Percentiles rank a stretch among this genome's conserved stretches.
Evolutionary conservation across 805 yeast genomes (phyloP).

Genomic region (Wickerhamomyces queroliae): DNA sequence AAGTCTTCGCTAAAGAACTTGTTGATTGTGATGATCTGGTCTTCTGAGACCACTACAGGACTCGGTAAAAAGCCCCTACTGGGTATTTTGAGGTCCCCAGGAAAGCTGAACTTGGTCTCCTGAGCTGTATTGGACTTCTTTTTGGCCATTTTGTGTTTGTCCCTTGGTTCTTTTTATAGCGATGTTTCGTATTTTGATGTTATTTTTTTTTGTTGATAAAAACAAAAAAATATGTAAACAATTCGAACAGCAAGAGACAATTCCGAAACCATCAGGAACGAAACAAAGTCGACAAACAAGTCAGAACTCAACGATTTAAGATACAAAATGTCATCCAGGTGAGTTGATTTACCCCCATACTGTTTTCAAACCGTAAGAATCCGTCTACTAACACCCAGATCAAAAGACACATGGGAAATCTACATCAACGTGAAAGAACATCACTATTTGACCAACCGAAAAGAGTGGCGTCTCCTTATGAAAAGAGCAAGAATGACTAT

Average conservation of each 20-base stretch:
- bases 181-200: neutral
- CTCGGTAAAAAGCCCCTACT: neutral
- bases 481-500: conserved; percentile 31
- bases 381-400: neutral
- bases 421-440: conserved; percentile 10
- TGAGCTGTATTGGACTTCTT: neutral
- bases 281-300: neutral
- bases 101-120: neutral
- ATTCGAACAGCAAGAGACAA: neutral
- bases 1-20: conserved; percentile 12
- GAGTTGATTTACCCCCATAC: neutral
- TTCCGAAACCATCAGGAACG: neutral
- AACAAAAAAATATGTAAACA: neutral
- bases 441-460: conserved; percentile 20
- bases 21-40: conserved; percentile 14
- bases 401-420: neutral
- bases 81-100: neutral
- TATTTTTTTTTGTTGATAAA: neutral
- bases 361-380: neutral
- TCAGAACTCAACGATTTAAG: too few species aligned
- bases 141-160: neutral
- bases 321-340: neutral
- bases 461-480: conserved; percentile 38
- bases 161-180: neutral
- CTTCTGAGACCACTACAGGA: neutral